Evolutionary conservation across 2,329 filamentous ascomycete species (phyloP).

Genomic region (Sordariomycetes sp.): DNA sequence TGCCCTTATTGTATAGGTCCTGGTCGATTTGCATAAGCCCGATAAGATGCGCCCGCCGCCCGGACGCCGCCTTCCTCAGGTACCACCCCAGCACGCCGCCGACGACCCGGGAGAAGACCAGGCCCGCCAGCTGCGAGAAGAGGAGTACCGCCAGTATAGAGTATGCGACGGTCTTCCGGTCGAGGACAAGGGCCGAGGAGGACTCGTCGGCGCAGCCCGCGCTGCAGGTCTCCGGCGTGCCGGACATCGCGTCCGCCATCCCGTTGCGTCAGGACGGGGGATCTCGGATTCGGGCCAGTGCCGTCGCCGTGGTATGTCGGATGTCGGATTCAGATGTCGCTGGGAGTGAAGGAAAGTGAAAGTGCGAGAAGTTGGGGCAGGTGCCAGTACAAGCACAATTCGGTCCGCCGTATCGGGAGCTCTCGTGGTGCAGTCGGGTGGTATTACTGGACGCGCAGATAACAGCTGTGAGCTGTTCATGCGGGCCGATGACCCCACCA

Average conservation of each 20-base stretch:
- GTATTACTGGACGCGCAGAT: not conserved
- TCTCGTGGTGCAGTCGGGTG: not conserved
- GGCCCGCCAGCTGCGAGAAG: conserved; percentile 17
- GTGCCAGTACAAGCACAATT: not conserved
- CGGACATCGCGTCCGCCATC: not conserved
- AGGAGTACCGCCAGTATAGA: conserved; percentile 10
- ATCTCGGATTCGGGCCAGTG: not conserved
- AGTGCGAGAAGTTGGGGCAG: not conserved
- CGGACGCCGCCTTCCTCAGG: conserved; percentile 49
- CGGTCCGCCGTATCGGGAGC: not conserved
- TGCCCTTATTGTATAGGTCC: conserved; percentile 10
- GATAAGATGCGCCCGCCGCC: conserved; percentile 44
- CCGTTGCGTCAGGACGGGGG: not conserved
- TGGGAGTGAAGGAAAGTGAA: not conserved
- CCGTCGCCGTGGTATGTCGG: not conserved
- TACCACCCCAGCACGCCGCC: conserved; percentile 43
- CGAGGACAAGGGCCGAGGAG: not conserved
- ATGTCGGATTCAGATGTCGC: not conserved
- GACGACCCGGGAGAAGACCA: conserved; percentile 17
- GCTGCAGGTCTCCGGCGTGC: conserved; percentile 1
- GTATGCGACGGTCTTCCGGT: not conserved
- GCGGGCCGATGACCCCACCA: not conserved
- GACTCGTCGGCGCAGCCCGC: conserved; percentile 2
- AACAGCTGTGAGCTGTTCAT: not conserved
- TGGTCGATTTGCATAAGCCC: conserved; percentile 34